A percentile compares a stretch with the other conserved stretches of the same genome.
These are phyloP conservation scores for Acanthamoeba quina DNA, from an alignment of 208 protist species.

Conservation along the genomic window DNA sequence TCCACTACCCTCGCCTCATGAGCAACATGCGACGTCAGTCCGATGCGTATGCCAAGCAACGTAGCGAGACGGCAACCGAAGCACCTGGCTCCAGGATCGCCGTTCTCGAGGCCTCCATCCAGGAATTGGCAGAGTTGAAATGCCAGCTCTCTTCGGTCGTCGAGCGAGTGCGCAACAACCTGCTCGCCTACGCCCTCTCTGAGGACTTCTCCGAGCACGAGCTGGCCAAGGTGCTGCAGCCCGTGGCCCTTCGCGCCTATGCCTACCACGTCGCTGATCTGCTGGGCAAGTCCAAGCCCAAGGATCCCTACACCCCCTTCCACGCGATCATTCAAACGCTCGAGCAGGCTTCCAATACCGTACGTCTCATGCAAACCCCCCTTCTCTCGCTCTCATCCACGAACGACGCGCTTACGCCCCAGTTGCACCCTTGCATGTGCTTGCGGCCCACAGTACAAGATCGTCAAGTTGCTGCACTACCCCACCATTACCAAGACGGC, in stretches of 20 bases:
- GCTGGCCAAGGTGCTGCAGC: constrained; percentile 31
- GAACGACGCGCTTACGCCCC: not conserved
- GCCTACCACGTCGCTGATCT: constrained; percentile 31
- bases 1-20: constrained; percentile 30
- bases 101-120: not conserved
- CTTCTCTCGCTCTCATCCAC: not conserved
- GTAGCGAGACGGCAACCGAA: not conserved
- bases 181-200: constrained; percentile 56
- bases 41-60: not conserved
- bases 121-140: constrained; percentile 29
- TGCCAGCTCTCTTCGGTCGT: constrained; percentile 21
- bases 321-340: not conserved
- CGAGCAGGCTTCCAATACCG: constrained; percentile 10
- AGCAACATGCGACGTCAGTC: constrained; percentile 12
- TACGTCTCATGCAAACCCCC: not conserved
- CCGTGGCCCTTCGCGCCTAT: not conserved
- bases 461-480: constrained; percentile 32
- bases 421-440: not conserved
- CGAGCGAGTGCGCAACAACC: not conserved
- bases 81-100: not conserved
- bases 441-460: not conserved
- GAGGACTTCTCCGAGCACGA: constrained; percentile 49
- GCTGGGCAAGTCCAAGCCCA: constrained; percentile 52
- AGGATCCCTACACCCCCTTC: constrained; percentile 41
- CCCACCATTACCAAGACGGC: constrained; percentile 50